Evolutionary conservation across 192 early-diverging fungal genomes (phyloP).

Genomic region (Rhizophagus prolifer): DNA sequence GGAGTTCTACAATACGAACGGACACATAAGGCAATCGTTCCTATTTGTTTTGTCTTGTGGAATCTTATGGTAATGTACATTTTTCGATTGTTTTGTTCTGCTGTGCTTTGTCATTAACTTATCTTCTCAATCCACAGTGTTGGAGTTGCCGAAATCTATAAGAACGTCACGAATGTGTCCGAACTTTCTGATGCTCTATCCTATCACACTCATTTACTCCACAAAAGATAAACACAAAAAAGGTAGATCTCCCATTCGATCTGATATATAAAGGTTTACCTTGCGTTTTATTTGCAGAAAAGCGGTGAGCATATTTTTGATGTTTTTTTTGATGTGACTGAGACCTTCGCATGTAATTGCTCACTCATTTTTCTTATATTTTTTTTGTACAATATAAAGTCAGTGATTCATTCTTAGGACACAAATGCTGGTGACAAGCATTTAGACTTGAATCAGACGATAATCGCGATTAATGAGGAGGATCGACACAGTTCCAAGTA

Average conservation of each 20-base stretch:
- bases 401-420: too few species aligned
- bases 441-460: too few species aligned
- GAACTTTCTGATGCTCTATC: slow-evolving; percentile 21
- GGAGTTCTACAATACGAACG: slow-evolving; percentile 25
- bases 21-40: slow-evolving; percentile 14
- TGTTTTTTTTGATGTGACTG: too few species aligned
- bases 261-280: neutral
- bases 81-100: neutral
- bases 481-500: too few species aligned
- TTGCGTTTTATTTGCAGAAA: too few species aligned
- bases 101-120: slow-evolving; percentile 17
- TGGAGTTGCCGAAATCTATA: neutral
- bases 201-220: slow-evolving; percentile 24
- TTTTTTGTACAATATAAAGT: too few species aligned
- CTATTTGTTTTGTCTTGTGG: slow-evolving; percentile 22
- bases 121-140: slow-evolving; percentile 14
- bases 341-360: too few species aligned
- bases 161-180: neutral
- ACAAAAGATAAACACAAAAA: slow-evolving; percentile 18
- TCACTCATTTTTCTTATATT: too few species aligned
- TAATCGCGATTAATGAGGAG: too few species aligned
- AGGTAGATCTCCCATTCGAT: slow-evolving; percentile 18
- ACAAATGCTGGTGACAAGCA: too few species aligned
- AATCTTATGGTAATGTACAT: slow-evolving; percentile 20
- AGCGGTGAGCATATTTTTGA: too few species aligned